A percentile compares a stretch with the other conserved stretches of the same genome.
These are phyloP conservation scores for Paramyrothecium sp. DNA, from an alignment of 2,329 filamentous ascomycete species.

Conservation along the genomic window DNA sequence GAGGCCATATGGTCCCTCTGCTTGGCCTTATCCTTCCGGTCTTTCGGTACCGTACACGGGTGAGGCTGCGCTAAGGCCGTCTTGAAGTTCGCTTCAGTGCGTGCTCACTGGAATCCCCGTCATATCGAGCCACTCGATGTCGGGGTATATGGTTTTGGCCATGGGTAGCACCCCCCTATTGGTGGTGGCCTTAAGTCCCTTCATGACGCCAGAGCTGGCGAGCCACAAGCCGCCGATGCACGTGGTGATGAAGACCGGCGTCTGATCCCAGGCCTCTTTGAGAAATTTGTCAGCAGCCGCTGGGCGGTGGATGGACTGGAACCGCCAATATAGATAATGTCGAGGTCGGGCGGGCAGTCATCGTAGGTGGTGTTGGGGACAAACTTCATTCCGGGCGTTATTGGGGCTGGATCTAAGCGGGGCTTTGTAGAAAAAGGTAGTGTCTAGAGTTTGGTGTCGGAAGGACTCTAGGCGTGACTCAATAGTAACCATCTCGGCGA, in stretches of 20 bases:
- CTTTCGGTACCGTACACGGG: too few species aligned
- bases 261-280: constrained; percentile 30
- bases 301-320: constrained; percentile 26
- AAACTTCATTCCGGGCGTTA: constrained; percentile 28
- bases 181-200: constrained; percentile 35
- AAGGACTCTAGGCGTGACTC: background rate
- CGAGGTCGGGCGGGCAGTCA: constrained; percentile 36
- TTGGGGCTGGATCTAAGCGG: constrained; percentile 26
- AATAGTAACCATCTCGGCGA: constrained; percentile 6
- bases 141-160: background rate
- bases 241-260: constrained; percentile 33
- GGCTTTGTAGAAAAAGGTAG: constrained; percentile 21
- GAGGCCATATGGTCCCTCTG: too few species aligned
- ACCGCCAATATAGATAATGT: constrained; percentile 37
- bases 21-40: too few species aligned
- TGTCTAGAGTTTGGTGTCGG: background rate
- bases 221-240: constrained; percentile 39
- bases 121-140: background rate
- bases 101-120: too few species aligned
- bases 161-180: constrained; percentile 21
- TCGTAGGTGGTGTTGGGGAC: constrained; percentile 37
- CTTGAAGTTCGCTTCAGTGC: too few species aligned
- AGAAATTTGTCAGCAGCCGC: constrained; percentile 31
- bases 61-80: too few species aligned
- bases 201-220: constrained; percentile 30